phyloP scores from a whole-genome alignment of 208 protist species.

The Herpetomonas tarakana region DNA sequence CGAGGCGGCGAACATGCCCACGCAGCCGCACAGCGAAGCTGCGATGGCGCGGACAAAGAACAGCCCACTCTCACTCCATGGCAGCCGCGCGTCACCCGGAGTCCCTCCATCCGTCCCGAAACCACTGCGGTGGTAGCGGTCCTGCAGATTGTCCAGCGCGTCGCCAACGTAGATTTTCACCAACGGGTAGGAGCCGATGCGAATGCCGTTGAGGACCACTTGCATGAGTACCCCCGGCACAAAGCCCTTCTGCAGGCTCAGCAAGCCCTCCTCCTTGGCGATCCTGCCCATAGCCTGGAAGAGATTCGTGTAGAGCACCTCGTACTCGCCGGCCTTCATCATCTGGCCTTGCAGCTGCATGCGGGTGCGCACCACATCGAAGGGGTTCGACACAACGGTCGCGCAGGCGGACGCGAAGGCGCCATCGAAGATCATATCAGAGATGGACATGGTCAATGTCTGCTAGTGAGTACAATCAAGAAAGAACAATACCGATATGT shows the following conservation, averaged over 20 bases:
- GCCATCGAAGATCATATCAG: constrained; percentile 56
- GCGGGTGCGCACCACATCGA: constrained; percentile 73
- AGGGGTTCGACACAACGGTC: constrained; percentile 61
- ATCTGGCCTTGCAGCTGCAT: constrained; percentile 74
- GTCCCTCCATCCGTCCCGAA: no score
- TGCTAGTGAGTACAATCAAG: no score
- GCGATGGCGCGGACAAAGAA: constrained; percentile 14
- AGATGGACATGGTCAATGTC: constrained; percentile 22
- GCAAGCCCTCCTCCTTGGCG: constrained; percentile 36
- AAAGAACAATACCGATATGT: no score
- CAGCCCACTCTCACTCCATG: neutral
- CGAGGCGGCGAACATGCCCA: constrained; percentile 42
- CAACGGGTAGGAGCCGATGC: constrained; percentile 27
- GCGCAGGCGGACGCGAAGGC: constrained; percentile 41
- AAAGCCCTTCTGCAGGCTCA: constrained; percentile 60
- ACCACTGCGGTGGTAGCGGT: neutral
- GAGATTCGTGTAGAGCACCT: constrained; percentile 42
- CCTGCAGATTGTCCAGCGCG: neutral
- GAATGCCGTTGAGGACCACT: constrained; percentile 59
- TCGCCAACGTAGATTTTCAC: neutral
- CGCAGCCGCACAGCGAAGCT: constrained; percentile 30
- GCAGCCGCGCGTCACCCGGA: no score
- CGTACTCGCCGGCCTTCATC: constrained; percentile 36
- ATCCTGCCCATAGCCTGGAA: constrained; percentile 45
- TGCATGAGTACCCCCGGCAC: constrained; percentile 42